phyloP scores from a whole-genome alignment of 2,329 filamentous ascomycete genomes.

The Colletotrichum aenigma region DNA sequence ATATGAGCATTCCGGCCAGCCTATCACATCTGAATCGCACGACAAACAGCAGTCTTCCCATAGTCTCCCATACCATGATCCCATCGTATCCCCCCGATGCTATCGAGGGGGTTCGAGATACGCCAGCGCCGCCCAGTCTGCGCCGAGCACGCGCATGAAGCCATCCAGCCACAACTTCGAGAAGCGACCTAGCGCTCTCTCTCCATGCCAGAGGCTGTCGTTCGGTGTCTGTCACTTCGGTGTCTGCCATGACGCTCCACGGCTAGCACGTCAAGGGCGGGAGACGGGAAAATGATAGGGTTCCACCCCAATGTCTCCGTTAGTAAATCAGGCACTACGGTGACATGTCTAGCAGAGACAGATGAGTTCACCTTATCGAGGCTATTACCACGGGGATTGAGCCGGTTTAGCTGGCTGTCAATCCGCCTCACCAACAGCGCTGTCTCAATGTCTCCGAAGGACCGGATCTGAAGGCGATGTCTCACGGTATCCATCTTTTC shows the following conservation, averaged over 20 bases:
- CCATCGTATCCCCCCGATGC: neutral
- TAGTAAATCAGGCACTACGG: neutral
- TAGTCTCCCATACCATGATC: neutral
- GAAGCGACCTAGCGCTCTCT: neutral
- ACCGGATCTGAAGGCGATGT: neutral
- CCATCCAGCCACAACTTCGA: conserved; percentile 5
- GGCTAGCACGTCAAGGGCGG: neutral
- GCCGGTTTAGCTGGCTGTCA: neutral
- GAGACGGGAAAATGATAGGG: neutral
- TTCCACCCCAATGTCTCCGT: neutral
- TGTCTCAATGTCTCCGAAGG: neutral
- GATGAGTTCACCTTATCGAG: neutral
- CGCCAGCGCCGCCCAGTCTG: neutral
- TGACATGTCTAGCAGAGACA: neutral
- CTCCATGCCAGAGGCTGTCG: neutral
- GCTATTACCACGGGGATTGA: neutral
- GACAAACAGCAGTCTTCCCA: neutral
- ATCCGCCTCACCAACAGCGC: neutral
- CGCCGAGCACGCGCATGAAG: neutral
- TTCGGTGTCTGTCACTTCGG: neutral
- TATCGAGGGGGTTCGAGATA: neutral
- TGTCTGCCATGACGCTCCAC: neutral
- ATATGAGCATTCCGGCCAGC: neutral
- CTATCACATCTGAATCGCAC: neutral
- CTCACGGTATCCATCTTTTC: neutral